Percentiles rank a stretch among this genome's conserved stretches.
Conservation (phyloP, 2,329 filamentous ascomycete genomes). For the Diplodia sapinea region DNA sequence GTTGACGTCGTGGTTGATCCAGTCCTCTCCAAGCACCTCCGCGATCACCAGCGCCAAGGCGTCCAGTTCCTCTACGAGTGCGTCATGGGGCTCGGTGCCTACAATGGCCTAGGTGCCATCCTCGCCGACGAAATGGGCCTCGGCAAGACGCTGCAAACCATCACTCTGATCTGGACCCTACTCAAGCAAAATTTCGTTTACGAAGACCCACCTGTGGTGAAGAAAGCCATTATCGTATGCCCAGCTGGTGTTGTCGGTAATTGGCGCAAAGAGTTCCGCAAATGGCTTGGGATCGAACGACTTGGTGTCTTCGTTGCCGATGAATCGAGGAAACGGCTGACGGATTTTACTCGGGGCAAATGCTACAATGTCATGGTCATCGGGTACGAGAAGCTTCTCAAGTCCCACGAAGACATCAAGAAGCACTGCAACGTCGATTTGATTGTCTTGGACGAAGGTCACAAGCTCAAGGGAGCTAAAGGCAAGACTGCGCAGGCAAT, state of each 20-base stretch:
- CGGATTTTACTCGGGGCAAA: slow-evolving; percentile 71
- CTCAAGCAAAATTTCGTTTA: slow-evolving; percentile 73
- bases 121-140: slow-evolving; percentile 78
- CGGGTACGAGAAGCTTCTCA: slow-evolving; percentile 72
- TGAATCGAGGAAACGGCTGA: slow-evolving; percentile 64
- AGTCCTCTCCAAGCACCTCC: slow-evolving; percentile 64
- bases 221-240: slow-evolving; percentile 74
- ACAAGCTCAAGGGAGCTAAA: slow-evolving; percentile 70
- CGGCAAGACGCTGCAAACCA: slow-evolving; percentile 76
- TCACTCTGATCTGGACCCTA: slow-evolving; percentile 72
- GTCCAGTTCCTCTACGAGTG: slow-evolving; percentile 76
- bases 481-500: slow-evolving; percentile 72
- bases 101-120: slow-evolving; percentile 71
- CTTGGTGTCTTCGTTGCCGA: slow-evolving; percentile 71
- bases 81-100: slow-evolving; percentile 73
- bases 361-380: slow-evolving; percentile 75
- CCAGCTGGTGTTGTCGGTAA: slow-evolving; percentile 75
- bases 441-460: slow-evolving; percentile 72
- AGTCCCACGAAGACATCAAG: slow-evolving; percentile 68
- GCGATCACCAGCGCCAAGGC: slow-evolving; percentile 72
- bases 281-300: slow-evolving; percentile 74
- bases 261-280: slow-evolving; percentile 74
- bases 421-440: slow-evolving; percentile 70
- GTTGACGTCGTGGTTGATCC: slow-evolving; percentile 78
- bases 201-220: slow-evolving; percentile 65